Conservation (phyloP, 2,329 filamentous ascomycete genomes). For the Fusarium sp. region DNA sequence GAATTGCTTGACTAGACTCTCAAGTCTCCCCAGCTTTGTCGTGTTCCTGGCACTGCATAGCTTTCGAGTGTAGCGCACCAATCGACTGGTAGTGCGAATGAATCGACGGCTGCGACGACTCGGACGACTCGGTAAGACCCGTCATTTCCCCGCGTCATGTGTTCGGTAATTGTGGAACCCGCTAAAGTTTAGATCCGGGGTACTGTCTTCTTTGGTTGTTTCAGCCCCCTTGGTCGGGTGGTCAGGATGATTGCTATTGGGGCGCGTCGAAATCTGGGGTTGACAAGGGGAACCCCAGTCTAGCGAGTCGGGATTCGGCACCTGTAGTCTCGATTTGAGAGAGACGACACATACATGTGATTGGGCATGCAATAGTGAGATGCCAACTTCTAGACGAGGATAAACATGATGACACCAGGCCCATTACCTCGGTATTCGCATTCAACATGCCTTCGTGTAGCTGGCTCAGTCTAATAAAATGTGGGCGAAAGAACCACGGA, state of each 20-base stretch:
- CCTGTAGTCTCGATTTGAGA: not conserved
- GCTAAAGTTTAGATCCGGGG: not conserved
- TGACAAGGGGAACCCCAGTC: not conserved
- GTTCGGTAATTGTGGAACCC: not conserved
- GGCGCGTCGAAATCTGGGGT: not conserved
- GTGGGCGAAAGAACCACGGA: too few relatives aligned
- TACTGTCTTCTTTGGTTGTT: not conserved
- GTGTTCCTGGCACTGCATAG: not conserved
- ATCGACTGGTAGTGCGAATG: not conserved
- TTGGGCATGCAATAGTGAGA: too few relatives aligned
- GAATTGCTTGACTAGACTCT: not conserved
- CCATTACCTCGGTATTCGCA: too few relatives aligned
- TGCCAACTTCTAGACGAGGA: too few relatives aligned
- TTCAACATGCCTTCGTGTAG: too few relatives aligned
- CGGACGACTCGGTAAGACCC: too few relatives aligned
- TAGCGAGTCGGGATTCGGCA: not conserved
- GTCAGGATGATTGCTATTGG: not conserved
- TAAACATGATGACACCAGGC: too few relatives aligned
- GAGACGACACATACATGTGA: too few relatives aligned
- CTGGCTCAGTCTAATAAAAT: too few relatives aligned
- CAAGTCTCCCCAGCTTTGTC: not conserved
- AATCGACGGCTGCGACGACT: not conserved
- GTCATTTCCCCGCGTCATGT: not conserved
- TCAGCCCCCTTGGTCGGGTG: not conserved
- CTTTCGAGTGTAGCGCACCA: not conserved